phyloP scores from a whole-genome alignment of 257 asterid species.

The Marsdenia floribunda region DNA sequence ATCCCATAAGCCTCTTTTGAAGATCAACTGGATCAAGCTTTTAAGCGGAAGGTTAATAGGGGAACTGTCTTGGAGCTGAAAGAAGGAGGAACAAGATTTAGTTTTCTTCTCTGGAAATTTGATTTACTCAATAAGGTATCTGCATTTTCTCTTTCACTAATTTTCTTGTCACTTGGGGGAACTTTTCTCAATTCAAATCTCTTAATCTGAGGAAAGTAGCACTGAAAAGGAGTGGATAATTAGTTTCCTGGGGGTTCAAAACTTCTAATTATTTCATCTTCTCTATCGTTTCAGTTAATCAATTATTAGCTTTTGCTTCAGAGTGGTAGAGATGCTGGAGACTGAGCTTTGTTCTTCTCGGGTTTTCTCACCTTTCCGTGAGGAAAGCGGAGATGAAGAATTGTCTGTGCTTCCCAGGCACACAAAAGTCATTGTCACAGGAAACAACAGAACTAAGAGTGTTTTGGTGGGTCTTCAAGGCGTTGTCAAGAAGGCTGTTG shows the following conservation, averaged over 20 bases:
- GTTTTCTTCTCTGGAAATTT: neutral
- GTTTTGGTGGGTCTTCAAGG: slow-evolving; percentile 96
- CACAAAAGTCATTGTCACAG: slow-evolving; percentile 90
- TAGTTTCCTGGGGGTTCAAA: neutral
- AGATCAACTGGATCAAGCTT: neutral
- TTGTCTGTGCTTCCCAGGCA: slow-evolving; percentile 93
- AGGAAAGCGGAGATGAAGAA: slow-evolving; percentile 91
- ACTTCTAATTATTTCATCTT: slow-evolving; percentile 22
- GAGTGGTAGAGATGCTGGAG: slow-evolving; percentile 50
- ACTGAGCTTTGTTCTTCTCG: slow-evolving; percentile 64
- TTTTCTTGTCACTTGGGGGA: neutral
- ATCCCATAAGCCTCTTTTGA: neutral
- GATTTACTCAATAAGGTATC: neutral
- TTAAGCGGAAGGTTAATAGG: neutral
- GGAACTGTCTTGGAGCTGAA: neutral
- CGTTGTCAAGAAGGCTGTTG: slow-evolving; percentile 96
- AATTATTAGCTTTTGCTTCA: slow-evolving; percentile 2
- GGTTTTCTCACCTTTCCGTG: slow-evolving; percentile 63
- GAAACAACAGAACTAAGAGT: slow-evolving; percentile 93
- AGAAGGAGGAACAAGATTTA: neutral
- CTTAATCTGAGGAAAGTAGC: slow-evolving; percentile 13
- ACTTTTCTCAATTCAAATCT: slow-evolving; percentile 1
- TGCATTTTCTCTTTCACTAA: neutral
- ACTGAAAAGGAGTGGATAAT: neutral
- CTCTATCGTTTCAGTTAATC: slow-evolving; percentile 23